A percentile compares a stretch with the other conserved stretches of the same genome.
Conservation (phyloP, 2,329 filamentous ascomycete species). For the Colletotrichum camelliae region DNA sequence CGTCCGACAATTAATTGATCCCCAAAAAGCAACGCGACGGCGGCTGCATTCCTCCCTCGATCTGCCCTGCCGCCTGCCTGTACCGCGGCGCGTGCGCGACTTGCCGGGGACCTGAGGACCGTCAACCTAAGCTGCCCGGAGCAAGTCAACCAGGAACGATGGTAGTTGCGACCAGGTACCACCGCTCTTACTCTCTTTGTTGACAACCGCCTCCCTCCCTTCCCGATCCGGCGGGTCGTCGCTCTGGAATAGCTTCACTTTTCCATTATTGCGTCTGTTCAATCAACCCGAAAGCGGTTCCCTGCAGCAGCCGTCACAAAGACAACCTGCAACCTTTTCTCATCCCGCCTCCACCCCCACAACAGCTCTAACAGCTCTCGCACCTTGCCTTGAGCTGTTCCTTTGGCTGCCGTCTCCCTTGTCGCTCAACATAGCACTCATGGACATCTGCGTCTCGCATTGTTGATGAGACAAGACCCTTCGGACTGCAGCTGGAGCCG, state of each 20-base stretch:
- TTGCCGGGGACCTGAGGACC: not conserved
- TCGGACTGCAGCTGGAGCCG: not conserved
- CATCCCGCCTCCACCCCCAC: not conserved
- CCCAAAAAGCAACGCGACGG: not conserved
- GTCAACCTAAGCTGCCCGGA: not conserved
- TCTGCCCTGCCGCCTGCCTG: not conserved
- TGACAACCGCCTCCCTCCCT: conserved; percentile 16
- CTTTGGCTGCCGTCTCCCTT: conserved; percentile 9
- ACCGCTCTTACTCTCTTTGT: conserved; percentile 18
- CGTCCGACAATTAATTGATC: not conserved
- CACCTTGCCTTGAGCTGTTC: not conserved
- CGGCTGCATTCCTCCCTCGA: not conserved
- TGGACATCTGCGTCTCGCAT: conserved; percentile 2
- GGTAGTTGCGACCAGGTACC: conserved; percentile 16
- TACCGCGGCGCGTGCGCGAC: conserved; percentile 21
- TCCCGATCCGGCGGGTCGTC: conserved; percentile 20
- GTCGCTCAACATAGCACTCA: conserved; percentile 12
- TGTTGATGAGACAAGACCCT: conserved; percentile 13
- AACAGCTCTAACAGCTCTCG: not conserved
- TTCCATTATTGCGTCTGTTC: not conserved
- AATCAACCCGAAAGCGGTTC: not conserved
- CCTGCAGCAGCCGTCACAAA: conserved; percentile 3
- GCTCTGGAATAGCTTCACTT: conserved; percentile 21
- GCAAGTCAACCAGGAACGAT: conserved; percentile 3
- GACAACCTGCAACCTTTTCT: not conserved